These are phyloP conservation scores for Pseudovirgaria hyperparasitica DNA, from an alignment of 2,329 filamentous ascomycete species.

Conservation along the genomic window DNA sequence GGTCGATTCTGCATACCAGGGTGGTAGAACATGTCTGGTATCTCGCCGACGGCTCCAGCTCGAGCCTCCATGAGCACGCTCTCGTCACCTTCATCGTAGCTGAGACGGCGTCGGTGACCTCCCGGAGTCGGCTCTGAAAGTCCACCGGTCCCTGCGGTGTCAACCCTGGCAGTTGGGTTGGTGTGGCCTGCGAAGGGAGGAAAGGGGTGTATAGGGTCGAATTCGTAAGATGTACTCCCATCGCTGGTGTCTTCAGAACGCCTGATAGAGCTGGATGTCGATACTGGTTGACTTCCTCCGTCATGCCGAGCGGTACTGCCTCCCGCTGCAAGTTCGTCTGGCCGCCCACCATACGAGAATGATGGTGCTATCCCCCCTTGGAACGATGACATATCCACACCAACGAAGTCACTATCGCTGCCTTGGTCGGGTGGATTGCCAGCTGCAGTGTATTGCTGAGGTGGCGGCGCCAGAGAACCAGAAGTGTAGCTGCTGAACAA, in stretches of 20 bases:
- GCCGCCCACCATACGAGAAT: constrained; percentile 47
- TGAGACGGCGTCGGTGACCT: constrained; percentile 50
- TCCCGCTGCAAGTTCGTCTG: constrained; percentile 25
- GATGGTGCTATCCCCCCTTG: constrained; percentile 57
- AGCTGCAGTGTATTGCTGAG: constrained; percentile 23
- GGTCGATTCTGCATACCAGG: constrained; percentile 57
- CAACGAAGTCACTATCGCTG: constrained; percentile 58
- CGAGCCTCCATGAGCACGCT: constrained; percentile 32
- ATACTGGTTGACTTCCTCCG: constrained; percentile 24
- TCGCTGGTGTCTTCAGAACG: constrained; percentile 30
- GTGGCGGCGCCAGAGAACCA: constrained; percentile 24
- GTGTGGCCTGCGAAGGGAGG: constrained; percentile 40
- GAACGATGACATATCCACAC: constrained; percentile 61
- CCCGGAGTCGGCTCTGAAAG: constrained; percentile 56
- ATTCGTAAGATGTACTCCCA: constrained; percentile 25
- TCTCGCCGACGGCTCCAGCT: constrained; percentile 39
- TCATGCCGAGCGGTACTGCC: constrained; percentile 17
- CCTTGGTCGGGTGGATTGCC: constrained; percentile 12
- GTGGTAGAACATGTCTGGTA: constrained; percentile 88
- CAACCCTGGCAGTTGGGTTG: constrained; percentile 73
- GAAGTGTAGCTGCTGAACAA: constrained; percentile 37
- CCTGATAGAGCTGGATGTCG: constrained; percentile 32
- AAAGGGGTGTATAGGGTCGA: constrained; percentile 44
- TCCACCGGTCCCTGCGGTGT: constrained; percentile 84
- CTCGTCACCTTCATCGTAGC: constrained; percentile 91